Evolutionary conservation across 805 yeast species (phyloP).

Genomic region (Candida insectalens): DNA sequence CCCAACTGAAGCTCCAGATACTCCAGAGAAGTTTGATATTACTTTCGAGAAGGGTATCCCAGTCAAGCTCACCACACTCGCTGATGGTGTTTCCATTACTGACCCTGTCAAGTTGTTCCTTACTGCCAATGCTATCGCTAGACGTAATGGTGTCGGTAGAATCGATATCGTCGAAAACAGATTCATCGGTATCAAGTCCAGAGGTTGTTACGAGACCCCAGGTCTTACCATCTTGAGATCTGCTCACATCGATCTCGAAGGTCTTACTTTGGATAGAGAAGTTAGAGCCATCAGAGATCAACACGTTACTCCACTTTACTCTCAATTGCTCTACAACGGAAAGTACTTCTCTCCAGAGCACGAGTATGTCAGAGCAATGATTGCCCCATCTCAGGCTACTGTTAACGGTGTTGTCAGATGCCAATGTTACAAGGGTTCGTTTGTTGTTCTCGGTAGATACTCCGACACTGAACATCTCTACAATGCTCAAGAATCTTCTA

Average conservation of each 20-base stretch:
- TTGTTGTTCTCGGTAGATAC: conserved; percentile 83
- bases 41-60: conserved; percentile 85
- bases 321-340: conserved; percentile 91
- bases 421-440: conserved; percentile 83
- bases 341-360: conserved; percentile 98
- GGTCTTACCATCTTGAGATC: conserved; percentile 91
- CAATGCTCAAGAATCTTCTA: conserved; percentile 96
- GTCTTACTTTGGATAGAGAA: conserved; percentile 94
- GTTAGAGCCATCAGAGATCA: conserved; percentile 95
- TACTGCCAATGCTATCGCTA: conserved; percentile 88
- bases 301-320: conserved; percentile 87
- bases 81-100: conserved; percentile 50
- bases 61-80: conserved; percentile 62
- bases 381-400: conserved; percentile 86
- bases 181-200: conserved; percentile 96
- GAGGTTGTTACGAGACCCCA: conserved; percentile 99
- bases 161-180: conserved; percentile 98
- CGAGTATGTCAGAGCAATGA: conserved; percentile 90
- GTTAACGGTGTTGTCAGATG: conserved; percentile 97
- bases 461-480: conserved; percentile 93
- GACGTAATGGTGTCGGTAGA: conserved; percentile 99
- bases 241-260: conserved; percentile 95
- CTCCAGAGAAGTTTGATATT: conserved; percentile 82
- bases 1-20: conserved; percentile 90
- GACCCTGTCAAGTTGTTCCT: conserved; percentile 89